A percentile compares a stretch with the other conserved stretches of the same genome.
These are phyloP conservation scores for Gonapodya prolifera DNA, from an alignment of 192 early-diverging fungal species.

Conservation along the genomic window DNA sequence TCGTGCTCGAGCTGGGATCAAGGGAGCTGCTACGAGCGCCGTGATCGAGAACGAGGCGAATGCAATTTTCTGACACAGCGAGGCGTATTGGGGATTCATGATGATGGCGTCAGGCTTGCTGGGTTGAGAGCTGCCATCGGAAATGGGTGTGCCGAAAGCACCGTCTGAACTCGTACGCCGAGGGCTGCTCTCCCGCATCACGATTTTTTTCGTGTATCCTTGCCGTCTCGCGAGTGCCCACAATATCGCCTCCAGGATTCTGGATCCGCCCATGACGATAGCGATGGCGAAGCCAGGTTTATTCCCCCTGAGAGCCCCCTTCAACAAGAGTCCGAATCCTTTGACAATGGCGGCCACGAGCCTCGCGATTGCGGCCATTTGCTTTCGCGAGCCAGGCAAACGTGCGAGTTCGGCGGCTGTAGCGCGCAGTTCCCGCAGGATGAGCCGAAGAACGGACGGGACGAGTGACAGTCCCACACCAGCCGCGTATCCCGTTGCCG, in stretches of 20 bases:
- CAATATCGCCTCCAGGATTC: background rate
- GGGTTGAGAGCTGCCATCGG: background rate
- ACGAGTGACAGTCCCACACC: background rate
- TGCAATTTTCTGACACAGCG: background rate
- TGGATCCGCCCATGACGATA: background rate
- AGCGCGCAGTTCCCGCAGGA: background rate
- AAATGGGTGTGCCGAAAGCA: no score
- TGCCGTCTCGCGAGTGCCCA: background rate
- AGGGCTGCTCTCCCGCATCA: background rate
- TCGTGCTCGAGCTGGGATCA: background rate
- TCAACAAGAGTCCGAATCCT: background rate
- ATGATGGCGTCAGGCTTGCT: background rate
- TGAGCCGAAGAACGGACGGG: background rate
- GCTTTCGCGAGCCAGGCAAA: background rate
- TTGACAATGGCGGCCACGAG: background rate
- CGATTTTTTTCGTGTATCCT: background rate
- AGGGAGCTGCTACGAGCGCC: background rate
- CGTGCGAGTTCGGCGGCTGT: background rate
- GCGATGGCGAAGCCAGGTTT: background rate
- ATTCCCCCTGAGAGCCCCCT: background rate
- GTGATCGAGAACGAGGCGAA: background rate
- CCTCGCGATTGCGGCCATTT: background rate
- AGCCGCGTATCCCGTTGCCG: background rate
- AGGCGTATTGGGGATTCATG: background rate
- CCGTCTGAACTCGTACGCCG: no score